Conservation (phyloP, 345 rosid genomes). For the Linum usitatissimum region DNA sequence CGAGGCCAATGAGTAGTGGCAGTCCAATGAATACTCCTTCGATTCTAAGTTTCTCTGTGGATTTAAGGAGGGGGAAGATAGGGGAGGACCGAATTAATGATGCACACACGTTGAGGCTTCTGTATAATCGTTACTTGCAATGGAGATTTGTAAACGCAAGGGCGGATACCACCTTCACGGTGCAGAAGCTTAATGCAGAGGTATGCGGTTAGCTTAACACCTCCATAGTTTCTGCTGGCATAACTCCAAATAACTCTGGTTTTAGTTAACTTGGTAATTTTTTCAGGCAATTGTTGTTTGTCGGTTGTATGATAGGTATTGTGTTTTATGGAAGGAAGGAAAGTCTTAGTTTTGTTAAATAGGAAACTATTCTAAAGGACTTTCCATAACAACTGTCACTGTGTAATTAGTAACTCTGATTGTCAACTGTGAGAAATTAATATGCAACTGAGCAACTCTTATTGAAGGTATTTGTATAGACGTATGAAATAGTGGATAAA, state of each 20-base stretch:
- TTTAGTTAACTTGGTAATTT: background rate
- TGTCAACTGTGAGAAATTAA: background rate
- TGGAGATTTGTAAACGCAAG: slow-evolving; percentile 85
- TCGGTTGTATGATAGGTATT: background rate
- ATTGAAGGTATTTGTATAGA: background rate
- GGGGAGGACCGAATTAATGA: slow-evolving; percentile 65
- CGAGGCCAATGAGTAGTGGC: slow-evolving; percentile 34
- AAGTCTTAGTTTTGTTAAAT: background rate
- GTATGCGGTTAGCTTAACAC: slow-evolving; percentile 26
- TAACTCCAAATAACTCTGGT: background rate
- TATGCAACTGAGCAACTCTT: background rate
- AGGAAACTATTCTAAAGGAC: background rate
- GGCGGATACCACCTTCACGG: slow-evolving; percentile 55
- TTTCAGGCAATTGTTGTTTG: background rate
- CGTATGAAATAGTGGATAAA: background rate
- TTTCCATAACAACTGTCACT: background rate
- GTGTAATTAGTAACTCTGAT: background rate
- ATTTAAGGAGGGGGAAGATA: slow-evolving; percentile 71
- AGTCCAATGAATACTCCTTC: slow-evolving; percentile 47
- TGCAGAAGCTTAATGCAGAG: slow-evolving; percentile 63
- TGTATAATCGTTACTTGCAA: slow-evolving; percentile 65
- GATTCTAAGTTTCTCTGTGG: slow-evolving; percentile 76
- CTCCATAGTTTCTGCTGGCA: background rate
- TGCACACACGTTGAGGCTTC: slow-evolving; percentile 80
- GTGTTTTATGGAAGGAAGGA: background rate